Evolutionary conservation across 139 green algal species (phyloP).

Genomic region (Chlorella sp.): DNA sequence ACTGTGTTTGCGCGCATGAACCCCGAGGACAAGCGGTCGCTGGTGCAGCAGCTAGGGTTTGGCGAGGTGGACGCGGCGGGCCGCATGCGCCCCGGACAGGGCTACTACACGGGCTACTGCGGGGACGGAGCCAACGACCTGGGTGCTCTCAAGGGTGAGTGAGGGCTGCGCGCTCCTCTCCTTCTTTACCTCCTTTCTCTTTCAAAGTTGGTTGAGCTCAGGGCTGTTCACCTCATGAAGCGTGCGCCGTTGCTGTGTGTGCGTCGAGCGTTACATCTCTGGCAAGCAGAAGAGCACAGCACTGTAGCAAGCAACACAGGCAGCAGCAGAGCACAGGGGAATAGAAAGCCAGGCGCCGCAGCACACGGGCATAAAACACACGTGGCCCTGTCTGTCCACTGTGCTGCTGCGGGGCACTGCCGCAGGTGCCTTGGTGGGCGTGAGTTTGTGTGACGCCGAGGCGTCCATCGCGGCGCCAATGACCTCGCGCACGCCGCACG

Average conservation of each 20-base stretch:
- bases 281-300: too few species aligned
- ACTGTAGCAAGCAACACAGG: too few species aligned
- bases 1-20: conserved; percentile 12
- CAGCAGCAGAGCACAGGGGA: too few species aligned
- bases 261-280: neutral
- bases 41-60: conserved; percentile 23
- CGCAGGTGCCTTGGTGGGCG: conserved; percentile 12
- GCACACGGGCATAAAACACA: too few species aligned
- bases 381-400: too few species aligned
- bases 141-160: conserved; percentile 18
- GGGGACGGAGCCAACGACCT: conserved; percentile 32
- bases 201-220: neutral
- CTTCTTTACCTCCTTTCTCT: neutral
- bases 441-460: conserved; percentile 24
- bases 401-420: neutral
- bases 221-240: neutral
- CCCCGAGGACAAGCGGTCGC: conserved; percentile 8
- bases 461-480: conserved; percentile 17
- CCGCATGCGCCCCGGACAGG: conserved; percentile 9
- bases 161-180: neutral
- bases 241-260: too few species aligned
- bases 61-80: conserved; percentile 9
- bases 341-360: too few species aligned
- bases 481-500: neutral
- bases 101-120: conserved; percentile 26